Conservation (phyloP, 345 rosid genomes). For the Hibiscus tridactylites region DNA sequence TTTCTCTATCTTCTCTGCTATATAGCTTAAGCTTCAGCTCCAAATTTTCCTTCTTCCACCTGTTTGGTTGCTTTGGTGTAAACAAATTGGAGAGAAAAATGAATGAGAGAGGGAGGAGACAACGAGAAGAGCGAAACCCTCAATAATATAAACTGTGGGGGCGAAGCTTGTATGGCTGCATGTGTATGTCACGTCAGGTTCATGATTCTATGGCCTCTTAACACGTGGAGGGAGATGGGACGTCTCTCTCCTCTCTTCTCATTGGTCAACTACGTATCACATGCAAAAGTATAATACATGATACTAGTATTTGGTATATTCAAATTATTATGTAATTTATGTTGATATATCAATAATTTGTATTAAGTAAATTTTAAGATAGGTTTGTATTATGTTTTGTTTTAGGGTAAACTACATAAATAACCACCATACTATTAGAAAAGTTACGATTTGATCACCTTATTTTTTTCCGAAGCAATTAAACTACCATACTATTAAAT, state of each 20-base stretch:
- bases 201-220: not conserved
- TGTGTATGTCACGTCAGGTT: conserved; percentile 30
- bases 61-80: not conserved
- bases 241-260: conserved; percentile 18
- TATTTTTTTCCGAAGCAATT: too few species aligned
- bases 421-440: too few species aligned
- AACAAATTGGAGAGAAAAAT: not conserved
- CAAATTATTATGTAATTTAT: too few species aligned
- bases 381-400: too few species aligned
- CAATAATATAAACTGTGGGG: conserved; percentile 34
- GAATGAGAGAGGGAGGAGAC: not conserved
- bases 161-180: conserved; percentile 21
- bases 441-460: too few species aligned
- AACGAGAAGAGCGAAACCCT: conserved; percentile 9
- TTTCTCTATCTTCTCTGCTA: not conserved
- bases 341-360: too few species aligned
- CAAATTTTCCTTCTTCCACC: not conserved
- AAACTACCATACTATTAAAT: too few species aligned
- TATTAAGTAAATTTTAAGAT: too few species aligned
- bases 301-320: too few species aligned
- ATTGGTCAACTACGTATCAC: conserved; percentile 13
- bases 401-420: too few species aligned
- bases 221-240: conserved; percentile 27
- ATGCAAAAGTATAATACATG: not conserved
- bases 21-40: conserved; percentile 5